A percentile compares a stretch with the other conserved stretches of the same genome.
These are phyloP conservation scores for Fraxinus paxiana DNA, from an alignment of 305 asterid species.

Conservation along the genomic window DNA sequence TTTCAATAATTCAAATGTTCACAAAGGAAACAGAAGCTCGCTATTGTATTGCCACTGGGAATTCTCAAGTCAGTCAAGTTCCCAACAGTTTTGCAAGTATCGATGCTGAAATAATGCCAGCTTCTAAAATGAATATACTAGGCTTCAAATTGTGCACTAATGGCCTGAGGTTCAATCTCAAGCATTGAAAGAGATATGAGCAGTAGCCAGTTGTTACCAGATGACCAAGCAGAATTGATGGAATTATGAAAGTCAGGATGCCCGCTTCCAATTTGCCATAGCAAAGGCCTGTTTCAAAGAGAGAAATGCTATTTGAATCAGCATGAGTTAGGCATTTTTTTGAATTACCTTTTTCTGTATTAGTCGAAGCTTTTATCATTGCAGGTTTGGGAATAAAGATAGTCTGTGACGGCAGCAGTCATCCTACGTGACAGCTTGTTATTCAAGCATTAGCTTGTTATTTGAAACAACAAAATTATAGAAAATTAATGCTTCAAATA, in stretches of 20 bases:
- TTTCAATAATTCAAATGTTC: neutral
- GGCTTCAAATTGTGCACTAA: neutral
- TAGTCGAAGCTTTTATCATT: neutral
- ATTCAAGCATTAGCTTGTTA: neutral
- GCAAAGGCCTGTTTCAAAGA: conserved; percentile 62
- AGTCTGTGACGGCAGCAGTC: neutral
- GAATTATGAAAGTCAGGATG: conserved; percentile 68
- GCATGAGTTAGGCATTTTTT: neutral
- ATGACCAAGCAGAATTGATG: conserved; percentile 78
- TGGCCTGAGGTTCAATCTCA: neutral
- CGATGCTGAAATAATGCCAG: neutral
- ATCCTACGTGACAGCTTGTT: no score
- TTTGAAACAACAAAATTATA: neutral
- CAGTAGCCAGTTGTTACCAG: conserved; percentile 46
- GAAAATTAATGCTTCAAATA: no score
- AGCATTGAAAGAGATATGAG: neutral
- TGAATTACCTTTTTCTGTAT: neutral
- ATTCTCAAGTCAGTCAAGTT: neutral
- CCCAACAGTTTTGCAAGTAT: neutral
- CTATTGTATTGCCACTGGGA: neutral
- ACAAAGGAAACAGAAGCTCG: neutral
- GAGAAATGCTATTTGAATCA: neutral
- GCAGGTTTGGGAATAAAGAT: neutral
- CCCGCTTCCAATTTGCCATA: conserved; percentile 94
- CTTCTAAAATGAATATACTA: neutral